Percentiles rank a stretch among this genome's conserved stretches.
Evolutionary conservation across 2,329 filamentous ascomycete species (phyloP).

Genomic region (Clarireedia homoeocarpa): DNA sequence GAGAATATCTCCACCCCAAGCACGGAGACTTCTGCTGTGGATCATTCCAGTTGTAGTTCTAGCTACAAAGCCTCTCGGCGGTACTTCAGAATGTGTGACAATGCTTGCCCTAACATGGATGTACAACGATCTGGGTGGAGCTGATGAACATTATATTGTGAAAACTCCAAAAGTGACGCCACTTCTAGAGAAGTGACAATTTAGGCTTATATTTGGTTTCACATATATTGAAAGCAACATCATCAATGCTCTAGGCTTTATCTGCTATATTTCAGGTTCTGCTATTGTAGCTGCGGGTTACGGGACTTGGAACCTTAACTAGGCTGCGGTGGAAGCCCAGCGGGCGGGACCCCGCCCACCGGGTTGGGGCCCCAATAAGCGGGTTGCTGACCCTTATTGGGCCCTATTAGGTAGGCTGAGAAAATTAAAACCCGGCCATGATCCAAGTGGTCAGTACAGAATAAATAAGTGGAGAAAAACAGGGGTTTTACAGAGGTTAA

Average conservation of each 20-base stretch:
- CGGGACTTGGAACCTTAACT: too few relatives aligned
- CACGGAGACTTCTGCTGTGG: background rate
- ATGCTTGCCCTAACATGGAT: slow-evolving; percentile 5
- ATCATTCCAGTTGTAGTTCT: slow-evolving; percentile 12
- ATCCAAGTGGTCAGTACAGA: too few relatives aligned
- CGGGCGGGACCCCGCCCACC: too few relatives aligned
- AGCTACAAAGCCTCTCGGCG: slow-evolving; percentile 16
- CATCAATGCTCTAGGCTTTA: slow-evolving; percentile 7
- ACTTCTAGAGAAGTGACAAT: too few relatives aligned
- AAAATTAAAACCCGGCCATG: too few relatives aligned
- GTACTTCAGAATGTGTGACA: slow-evolving; percentile 24
- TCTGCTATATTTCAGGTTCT: slow-evolving; percentile 25
- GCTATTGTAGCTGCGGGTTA: background rate
- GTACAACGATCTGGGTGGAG: slow-evolving; percentile 11
- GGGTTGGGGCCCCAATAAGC: background rate
- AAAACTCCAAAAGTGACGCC: background rate
- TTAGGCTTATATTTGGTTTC: too few relatives aligned
- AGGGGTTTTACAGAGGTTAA: too few relatives aligned
- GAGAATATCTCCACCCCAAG: slow-evolving; percentile 15
- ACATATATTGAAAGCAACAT: background rate
- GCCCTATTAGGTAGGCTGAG: too few relatives aligned
- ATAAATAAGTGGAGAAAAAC: too few relatives aligned
- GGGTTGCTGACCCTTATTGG: too few relatives aligned
- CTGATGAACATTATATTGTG: slow-evolving; percentile 1
- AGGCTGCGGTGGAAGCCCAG: too few relatives aligned